These are phyloP conservation scores for Beta corolliflora DNA, from an alignment of 179 eudicot species.

Conservation along the genomic window DNA sequence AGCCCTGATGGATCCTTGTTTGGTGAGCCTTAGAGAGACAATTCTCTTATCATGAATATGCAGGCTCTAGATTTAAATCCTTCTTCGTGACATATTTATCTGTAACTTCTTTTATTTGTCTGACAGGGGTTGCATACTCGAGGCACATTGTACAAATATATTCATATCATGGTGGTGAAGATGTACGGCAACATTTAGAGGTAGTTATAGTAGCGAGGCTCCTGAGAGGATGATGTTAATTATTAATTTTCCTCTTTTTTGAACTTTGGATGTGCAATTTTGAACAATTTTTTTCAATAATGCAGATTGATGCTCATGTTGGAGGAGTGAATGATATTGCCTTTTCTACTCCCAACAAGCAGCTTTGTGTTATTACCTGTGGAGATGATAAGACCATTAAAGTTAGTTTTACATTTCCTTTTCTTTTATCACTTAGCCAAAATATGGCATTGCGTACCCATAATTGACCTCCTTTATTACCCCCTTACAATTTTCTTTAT, in stretches of 20 bases:
- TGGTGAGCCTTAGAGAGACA: conserved; percentile 51
- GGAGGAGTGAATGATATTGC: conserved; percentile 86
- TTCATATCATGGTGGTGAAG: conserved; percentile 73
- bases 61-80: neutral
- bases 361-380: conserved; percentile 78
- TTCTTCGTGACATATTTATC: neutral
- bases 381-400: conserved; percentile 88
- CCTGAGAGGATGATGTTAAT: neutral
- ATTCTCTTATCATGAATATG: neutral
- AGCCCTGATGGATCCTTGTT: conserved; percentile 90
- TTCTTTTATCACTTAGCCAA: neutral
- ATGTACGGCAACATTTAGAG: conserved; percentile 78
- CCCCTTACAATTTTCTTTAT: neutral
- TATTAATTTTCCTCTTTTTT: neutral
- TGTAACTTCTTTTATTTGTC: conserved; percentile 5
- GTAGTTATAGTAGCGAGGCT: conserved; percentile 35
- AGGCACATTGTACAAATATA: conserved; percentile 86
- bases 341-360: conserved; percentile 77
- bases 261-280: neutral
- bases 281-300: neutral
- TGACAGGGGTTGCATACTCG: conserved; percentile 86
- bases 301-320: conserved; percentile 77
- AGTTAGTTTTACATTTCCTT: conserved; percentile 37
- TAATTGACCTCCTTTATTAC: neutral
- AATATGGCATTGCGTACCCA: neutral